These are phyloP conservation scores for Ophiostoma populinum DNA, from an alignment of 2,329 filamentous ascomycete genomes.

Conservation along the genomic window DNA sequence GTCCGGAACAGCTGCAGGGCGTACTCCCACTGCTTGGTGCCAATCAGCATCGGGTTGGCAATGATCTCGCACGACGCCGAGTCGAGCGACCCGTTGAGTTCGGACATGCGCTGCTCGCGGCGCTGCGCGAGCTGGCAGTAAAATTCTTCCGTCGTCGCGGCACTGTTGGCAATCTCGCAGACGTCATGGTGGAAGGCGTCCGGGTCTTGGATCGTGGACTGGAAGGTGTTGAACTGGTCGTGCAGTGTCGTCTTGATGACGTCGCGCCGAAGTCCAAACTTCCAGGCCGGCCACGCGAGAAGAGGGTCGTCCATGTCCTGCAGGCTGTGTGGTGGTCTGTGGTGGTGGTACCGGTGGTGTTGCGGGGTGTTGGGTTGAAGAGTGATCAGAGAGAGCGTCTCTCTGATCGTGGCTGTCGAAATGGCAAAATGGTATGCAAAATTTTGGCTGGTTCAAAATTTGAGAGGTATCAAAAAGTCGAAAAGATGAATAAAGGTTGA, in stretches of 20 bases:
- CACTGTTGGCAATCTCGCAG: constrained; percentile 36
- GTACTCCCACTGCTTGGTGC: constrained; percentile 39
- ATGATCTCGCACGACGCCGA: constrained; percentile 44
- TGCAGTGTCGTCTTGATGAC: constrained; percentile 41
- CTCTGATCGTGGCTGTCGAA: no score
- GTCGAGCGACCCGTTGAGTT: constrained; percentile 37
- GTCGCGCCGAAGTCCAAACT: constrained; percentile 43
- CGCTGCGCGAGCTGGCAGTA: constrained; percentile 35
- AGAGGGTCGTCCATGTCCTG: constrained; percentile 34
- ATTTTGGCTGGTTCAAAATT: no score
- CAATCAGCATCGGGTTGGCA: constrained; percentile 39
- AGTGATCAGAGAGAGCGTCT: no score
- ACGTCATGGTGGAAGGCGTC: constrained; percentile 45
- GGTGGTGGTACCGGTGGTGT: background rate
- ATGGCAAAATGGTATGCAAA: no score
- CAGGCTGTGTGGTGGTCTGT: background rate
- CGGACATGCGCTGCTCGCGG: constrained; percentile 33
- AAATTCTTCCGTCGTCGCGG: constrained; percentile 34
- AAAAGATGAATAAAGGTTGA: no score
- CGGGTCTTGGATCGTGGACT: constrained; percentile 38
- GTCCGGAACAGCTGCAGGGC: constrained; percentile 42
- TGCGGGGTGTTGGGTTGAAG: background rate
- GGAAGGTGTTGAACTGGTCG: constrained; percentile 41
- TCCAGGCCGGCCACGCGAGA: constrained; percentile 41
- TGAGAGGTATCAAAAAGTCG: no score